Conservation (phyloP, 345 rosid genomes). For the Syzygium grande region DNA sequence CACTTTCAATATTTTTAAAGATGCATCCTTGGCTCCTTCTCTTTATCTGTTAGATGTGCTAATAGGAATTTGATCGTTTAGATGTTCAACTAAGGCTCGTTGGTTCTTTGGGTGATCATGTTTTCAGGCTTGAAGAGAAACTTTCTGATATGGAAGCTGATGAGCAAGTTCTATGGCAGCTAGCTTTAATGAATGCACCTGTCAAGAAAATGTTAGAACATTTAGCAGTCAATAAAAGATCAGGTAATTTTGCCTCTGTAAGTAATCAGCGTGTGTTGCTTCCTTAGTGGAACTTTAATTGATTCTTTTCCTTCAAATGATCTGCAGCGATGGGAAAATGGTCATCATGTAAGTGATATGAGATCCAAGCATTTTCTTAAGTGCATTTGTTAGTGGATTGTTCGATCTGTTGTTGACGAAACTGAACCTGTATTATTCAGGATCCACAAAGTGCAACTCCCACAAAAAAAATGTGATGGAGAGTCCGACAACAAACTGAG, state of each 20-base stretch:
- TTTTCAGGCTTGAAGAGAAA: slow-evolving; percentile 72
- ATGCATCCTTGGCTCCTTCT: not conserved
- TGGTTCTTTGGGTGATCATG: not conserved
- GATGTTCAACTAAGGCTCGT: not conserved
- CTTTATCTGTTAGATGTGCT: not conserved
- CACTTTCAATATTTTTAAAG: not conserved
- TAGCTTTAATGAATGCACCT: slow-evolving; percentile 42
- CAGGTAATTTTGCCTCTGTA: slow-evolving; percentile 24
- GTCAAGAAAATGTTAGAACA: slow-evolving; percentile 48
- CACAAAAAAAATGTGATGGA: slow-evolving; percentile 31
- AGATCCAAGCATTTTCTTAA: not conserved
- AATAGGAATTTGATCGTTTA: not conserved
- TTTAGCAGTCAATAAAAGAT: slow-evolving; percentile 30
- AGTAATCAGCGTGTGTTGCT: not conserved
- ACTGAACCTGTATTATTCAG: slow-evolving; percentile 20
- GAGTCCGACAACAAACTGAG: slow-evolving; percentile 44
- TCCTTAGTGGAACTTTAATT: slow-evolving; percentile 4
- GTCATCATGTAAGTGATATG: slow-evolving; percentile 47
- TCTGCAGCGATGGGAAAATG: slow-evolving; percentile 65
- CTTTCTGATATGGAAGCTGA: slow-evolving; percentile 77
- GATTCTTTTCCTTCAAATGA: slow-evolving; percentile 2
- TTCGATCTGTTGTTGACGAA: not conserved
- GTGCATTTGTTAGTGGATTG: not conserved
- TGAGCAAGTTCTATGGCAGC: slow-evolving; percentile 64
- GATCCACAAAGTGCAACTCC: slow-evolving; percentile 43